A percentile compares a stretch with the other conserved stretches of the same genome.
phyloP scores from a whole-genome alignment of 352 stramenopile genomes.

The Pythium rishiriense region DNA sequence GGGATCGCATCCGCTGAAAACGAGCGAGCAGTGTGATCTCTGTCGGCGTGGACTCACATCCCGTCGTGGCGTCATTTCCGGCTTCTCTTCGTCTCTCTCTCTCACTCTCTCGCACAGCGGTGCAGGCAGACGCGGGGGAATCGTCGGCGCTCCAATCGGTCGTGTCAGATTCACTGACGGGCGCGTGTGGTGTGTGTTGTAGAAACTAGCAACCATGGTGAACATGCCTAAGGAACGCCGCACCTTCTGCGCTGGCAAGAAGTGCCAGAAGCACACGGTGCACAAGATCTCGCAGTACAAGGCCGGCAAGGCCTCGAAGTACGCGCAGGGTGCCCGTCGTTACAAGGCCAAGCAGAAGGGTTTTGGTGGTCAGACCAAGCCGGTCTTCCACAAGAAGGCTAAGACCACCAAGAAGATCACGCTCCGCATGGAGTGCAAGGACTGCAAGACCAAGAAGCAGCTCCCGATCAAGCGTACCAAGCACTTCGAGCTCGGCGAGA shows the following conservation, averaged over 20 bases:
- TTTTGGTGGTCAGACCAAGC: constrained; percentile 99
- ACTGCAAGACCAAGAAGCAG: constrained; percentile 99
- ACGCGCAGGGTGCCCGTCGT: constrained; percentile 96
- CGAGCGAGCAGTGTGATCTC: no score
- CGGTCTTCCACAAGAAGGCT: constrained; percentile 99
- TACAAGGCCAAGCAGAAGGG: constrained; percentile 99
- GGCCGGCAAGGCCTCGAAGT: constrained; percentile 99
- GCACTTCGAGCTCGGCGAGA: constrained; percentile 99
- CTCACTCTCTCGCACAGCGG: no score
- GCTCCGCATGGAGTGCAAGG: constrained; percentile 99
- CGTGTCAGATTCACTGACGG: background rate
- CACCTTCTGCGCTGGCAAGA: constrained; percentile 99
- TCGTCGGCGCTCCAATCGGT: background rate
- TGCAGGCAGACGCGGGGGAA: no score
- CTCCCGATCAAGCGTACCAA: constrained; percentile 99
- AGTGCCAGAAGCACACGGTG: constrained; percentile 98
- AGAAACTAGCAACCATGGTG: constrained; percentile 96
- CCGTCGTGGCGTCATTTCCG: no score
- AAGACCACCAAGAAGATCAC: constrained; percentile 99
- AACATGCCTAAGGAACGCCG: constrained; percentile 99
- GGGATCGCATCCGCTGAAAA: no score
- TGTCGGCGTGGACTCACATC: no score
- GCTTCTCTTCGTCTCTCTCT: no score
- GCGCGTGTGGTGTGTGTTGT: background rate
- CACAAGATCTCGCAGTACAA: constrained; percentile 99